Base-by-base conservation (phyloP, 192 early-diverging fungal species). In the Dimargaris verticillata region DNA sequence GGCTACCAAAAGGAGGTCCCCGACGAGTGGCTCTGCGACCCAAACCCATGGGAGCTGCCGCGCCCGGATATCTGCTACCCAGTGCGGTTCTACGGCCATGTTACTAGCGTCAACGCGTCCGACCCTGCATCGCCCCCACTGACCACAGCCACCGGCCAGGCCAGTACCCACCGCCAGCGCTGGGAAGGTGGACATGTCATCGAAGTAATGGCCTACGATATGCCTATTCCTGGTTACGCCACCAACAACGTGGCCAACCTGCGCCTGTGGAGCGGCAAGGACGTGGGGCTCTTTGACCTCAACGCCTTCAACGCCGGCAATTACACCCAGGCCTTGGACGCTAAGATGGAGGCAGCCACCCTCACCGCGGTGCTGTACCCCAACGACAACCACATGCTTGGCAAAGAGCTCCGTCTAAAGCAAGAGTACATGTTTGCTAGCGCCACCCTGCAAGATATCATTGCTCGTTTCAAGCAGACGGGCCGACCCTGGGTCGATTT, bases 391-490 rank as follows among this genome's bases (percentile, higher is more conserved):
- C 93, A 95, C 69, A 85, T 84, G 83, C 86, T 87, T 59, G 95
- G 95, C 61, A 98, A 98, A 72, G 88, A 89, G 70, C 77, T 98
- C 53, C 87, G 95, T 48, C 75, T 98, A 66, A 95, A 95, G 75
- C 95, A 98, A 75, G 92, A 98, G 78, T 98, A 88, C 74, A 92
- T 98, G 67, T 97, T 92, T 78, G 91, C 91, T 54, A 83, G 83
- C 28, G 94, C 89, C 47, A 91, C 89, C 18, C 72, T 97, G 53
- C 82, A 85, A 65, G 89, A 89, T 70, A 88, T 86, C 64, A 78
- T 98, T 53, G 86, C 88, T 55, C 84, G 95, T 4, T 98, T 98
- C 81, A 95, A 91, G 72, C 89, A 91, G 68, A 81, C 88, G 14
- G 72, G 76, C 44, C 71, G 76, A 26, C 84, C 89, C 3, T 88